Conservation (phyloP, 306 rosid species). For the Geum urbanum region DNA sequence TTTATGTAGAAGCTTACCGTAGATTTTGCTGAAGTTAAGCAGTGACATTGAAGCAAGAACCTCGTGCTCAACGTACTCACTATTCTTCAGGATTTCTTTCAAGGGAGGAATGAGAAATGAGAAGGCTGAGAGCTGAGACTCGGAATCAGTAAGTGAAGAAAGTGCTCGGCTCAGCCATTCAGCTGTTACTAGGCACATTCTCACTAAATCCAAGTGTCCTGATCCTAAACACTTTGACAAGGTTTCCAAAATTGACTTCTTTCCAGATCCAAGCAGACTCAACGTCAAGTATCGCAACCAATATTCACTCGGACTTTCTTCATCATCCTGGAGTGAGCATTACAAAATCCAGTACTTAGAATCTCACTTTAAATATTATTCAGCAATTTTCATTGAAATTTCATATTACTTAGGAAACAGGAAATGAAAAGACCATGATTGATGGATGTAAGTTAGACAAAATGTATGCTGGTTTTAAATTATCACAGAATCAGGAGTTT, state of each 20-base stretch:
- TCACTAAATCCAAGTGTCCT: constrained; percentile 46
- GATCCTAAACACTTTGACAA: constrained; percentile 52
- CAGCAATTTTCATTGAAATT: not conserved
- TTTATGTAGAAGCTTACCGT: constrained; percentile 43
- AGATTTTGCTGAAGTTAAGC: constrained; percentile 67
- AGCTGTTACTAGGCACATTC: constrained; percentile 43
- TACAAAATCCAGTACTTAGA: constrained; percentile 9
- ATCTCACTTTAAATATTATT: not conserved
- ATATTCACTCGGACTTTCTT: constrained; percentile 40
- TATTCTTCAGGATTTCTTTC: constrained; percentile 43
- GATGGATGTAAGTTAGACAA: not conserved
- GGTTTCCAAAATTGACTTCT: constrained; percentile 49
- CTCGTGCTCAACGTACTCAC: constrained; percentile 46
- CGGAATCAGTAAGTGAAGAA: constrained; percentile 31
- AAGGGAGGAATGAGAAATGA: constrained; percentile 44
- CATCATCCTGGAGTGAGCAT: constrained; percentile 42
- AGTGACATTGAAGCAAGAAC: constrained; percentile 66
- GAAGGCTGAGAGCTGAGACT: constrained; percentile 51
- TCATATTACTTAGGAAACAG: not conserved
- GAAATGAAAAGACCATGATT: no score
- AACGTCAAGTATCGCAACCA: constrained; percentile 47
- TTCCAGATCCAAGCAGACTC: constrained; percentile 51
- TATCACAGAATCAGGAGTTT: not conserved
- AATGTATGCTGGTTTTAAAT: not conserved
- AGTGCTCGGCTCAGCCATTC: constrained; percentile 76